A percentile compares a stretch with the other conserved stretches of the same genome.
phyloP scores from a whole-genome alignment of 768 basidiomycete genomes.

The Auriscalpium microsporum region DNA sequence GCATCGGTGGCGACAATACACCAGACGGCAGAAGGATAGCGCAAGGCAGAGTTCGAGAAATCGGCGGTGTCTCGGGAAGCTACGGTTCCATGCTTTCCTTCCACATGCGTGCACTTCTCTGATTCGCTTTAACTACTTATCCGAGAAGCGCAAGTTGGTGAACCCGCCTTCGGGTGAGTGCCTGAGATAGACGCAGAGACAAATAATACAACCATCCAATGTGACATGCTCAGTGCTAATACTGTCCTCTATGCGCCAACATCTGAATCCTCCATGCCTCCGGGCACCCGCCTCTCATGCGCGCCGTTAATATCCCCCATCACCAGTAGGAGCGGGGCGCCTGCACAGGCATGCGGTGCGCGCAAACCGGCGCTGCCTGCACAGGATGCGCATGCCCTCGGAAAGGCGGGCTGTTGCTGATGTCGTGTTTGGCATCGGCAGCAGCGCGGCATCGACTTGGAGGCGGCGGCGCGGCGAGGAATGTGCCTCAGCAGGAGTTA shows the following conservation, averaged over 20 bases:
- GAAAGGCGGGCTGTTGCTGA: slow-evolving; percentile 38
- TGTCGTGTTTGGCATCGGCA: slow-evolving; percentile 57
- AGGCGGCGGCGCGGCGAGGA: slow-evolving; percentile 37
- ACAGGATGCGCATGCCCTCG: slow-evolving; percentile 35
- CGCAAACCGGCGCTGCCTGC: slow-evolving; percentile 38
- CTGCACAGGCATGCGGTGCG: slow-evolving; percentile 21
- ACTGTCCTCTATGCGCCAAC: slow-evolving; percentile 4
- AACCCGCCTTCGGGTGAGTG: slow-evolving; percentile 3
- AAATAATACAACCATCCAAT: background rate
- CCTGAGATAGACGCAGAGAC: background rate
- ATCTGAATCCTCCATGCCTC: slow-evolving; percentile 3
- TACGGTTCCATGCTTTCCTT: slow-evolving; percentile 28
- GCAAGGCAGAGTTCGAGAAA: slow-evolving; percentile 72
- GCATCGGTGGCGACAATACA: slow-evolving; percentile 70
- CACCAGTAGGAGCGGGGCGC: slow-evolving; percentile 14
- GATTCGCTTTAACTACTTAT: slow-evolving; percentile 2
- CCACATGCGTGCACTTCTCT: too few species aligned
- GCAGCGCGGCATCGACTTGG: slow-evolving; percentile 23
- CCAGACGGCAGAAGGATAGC: slow-evolving; percentile 72
- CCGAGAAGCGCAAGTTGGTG: slow-evolving; percentile 55
- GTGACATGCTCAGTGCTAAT: background rate
- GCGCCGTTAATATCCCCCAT: slow-evolving; percentile 17
- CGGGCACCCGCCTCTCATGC: slow-evolving; percentile 13
- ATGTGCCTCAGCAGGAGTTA: slow-evolving; percentile 48
- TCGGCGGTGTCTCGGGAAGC: slow-evolving; percentile 76